Evolutionary conservation across 2,329 filamentous ascomycete genomes (phyloP), one percentile per base, ranked within the genome.

Genomic region (Fusarium sp.): DNA sequence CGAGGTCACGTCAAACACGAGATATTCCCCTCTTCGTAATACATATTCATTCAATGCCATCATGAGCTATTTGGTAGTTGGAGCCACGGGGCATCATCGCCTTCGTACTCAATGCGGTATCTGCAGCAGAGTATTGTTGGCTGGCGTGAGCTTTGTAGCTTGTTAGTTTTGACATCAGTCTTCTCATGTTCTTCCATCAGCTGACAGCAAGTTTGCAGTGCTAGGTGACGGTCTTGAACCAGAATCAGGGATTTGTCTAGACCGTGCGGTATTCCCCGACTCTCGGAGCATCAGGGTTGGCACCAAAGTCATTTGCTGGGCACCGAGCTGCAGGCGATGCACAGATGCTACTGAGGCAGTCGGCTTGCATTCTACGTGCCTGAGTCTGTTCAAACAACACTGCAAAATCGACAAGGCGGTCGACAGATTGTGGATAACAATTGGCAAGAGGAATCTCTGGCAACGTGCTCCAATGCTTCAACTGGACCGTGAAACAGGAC

Each of bases 31-130:
- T 69, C 66, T 42, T 20, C 15, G 20, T 14, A 2, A 10, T 28
- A 26, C 28, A 42, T 22, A 26, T 10, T 17, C 45, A 35, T 10
- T 22, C 14, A 52, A n/a, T 39, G 11, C 15, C 28, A 24, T 38
- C 18, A 70, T 41, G 39, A 42, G 17, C 20, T 26, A 41, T 1
- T 9, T 12, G 6, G 28, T n/a, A 5, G n/a, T 7, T 8, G 41
- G 35, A 24, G 26, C 35, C 22, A 13, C 11, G 6, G 33, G 15
- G 15, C 66, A 70, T 26, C 36, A n/a, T 28, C 36, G 18, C 17
- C 39, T 70, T 22, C 51, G 66, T 17, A 49, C 18, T 13, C 59
- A 66, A 35, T 70, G 67, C 22, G 67, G 67, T 6, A 48, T 70
- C 15, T 70, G 67, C 12, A 7, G n/a, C 24, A 42, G 54, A 28